phyloP scores from a whole-genome alignment of 2,329 filamentous ascomycete species.

The Fusarium pseudonygamai region DNA sequence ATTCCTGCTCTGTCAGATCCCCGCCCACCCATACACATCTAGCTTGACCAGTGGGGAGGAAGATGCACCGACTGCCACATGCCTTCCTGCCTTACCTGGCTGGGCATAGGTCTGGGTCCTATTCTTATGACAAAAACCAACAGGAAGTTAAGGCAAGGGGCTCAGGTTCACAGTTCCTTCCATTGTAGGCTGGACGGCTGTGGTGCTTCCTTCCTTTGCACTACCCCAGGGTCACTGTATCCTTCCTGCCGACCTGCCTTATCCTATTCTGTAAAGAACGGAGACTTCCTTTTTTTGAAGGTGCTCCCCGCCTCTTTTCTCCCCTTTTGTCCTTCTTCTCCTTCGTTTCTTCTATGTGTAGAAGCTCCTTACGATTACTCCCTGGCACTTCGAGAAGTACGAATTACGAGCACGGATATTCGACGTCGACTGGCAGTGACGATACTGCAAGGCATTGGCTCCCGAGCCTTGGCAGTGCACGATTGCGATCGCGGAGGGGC shows the following conservation, averaged over 20 bases:
- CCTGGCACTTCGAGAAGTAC: neutral
- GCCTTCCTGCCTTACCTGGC: conserved; percentile 28
- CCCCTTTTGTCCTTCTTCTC: neutral
- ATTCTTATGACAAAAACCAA: conserved; percentile 22
- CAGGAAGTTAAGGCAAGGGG: conserved; percentile 7
- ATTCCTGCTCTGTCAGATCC: conserved; percentile 19
- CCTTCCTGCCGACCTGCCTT: neutral
- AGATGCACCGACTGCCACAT: conserved; percentile 27
- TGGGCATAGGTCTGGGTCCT: conserved; percentile 11
- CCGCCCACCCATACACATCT: neutral
- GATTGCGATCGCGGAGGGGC: conserved; percentile 38
- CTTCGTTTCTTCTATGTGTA: neutral
- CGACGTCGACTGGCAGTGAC: conserved; percentile 10
- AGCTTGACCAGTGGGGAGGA: conserved; percentile 8
- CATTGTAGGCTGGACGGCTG: neutral
- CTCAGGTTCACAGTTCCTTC: neutral
- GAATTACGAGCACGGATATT: conserved; percentile 21
- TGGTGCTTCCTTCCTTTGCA: conserved; percentile 8
- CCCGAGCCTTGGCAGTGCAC: conserved; percentile 39
- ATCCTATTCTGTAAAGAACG: conserved; percentile 14
- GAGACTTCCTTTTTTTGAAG: conserved; percentile 31
- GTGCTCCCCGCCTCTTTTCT: conserved; percentile 28
- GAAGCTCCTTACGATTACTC: neutral
- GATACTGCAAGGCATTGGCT: conserved; percentile 27
- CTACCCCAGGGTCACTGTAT: conserved; percentile 23